A percentile compares a stretch with the other conserved stretches of the same genome.
These are phyloP conservation scores for Solanum sejunctum DNA, from an alignment of 257 asterid genomes.

Conservation along the genomic window DNA sequence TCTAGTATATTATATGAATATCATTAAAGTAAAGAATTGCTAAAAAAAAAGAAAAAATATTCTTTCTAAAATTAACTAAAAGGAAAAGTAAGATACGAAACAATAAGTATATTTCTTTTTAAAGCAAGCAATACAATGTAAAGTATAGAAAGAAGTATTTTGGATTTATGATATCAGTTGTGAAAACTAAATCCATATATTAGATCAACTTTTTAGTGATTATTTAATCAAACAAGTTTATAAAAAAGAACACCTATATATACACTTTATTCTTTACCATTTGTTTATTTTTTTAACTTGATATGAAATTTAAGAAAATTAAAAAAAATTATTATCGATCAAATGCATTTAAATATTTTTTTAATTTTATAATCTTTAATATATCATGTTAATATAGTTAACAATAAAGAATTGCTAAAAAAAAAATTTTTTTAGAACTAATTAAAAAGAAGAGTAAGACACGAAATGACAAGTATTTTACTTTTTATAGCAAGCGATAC, in stretches of 20 bases:
- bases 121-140: neutral
- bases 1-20: neutral
- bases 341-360: neutral
- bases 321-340: neutral
- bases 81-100: neutral
- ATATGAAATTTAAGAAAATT: accelerated
- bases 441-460: neutral
- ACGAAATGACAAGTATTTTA: neutral
- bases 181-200: constrained; percentile 14
- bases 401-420: neutral
- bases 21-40: neutral
- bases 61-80: neutral
- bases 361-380: neutral
- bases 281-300: neutral
- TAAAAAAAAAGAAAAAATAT: no score
- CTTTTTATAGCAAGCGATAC: neutral
- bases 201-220: constrained; percentile 22
- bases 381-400: neutral
- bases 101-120: neutral
- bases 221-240: constrained; percentile 7
- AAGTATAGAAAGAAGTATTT: neutral
- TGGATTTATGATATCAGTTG: constrained; percentile 11
- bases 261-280: neutral
- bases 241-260: neutral
- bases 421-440: neutral